Percentiles rank a stretch among this genome's conserved stretches.
phyloP scores from a whole-genome alignment of 495 filamentous ascomycete genomes.

The Trichocladium antarcticum region DNA sequence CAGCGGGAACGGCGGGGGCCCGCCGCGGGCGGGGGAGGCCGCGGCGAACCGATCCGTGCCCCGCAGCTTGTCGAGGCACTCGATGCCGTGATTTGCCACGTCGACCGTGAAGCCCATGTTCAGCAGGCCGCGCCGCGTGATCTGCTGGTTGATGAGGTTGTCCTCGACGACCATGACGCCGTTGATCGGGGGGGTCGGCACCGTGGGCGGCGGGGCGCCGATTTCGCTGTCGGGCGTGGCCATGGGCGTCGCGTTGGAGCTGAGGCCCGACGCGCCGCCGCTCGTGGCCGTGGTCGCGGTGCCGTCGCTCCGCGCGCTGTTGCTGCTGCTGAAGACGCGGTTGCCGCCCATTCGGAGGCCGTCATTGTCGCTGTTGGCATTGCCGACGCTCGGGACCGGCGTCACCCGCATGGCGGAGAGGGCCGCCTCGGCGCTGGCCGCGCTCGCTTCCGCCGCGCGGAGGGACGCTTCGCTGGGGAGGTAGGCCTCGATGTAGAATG shows the following conservation, averaged over 20 bases:
- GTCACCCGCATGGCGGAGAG: constrained; percentile 7
- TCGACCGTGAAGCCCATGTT: constrained; percentile 53
- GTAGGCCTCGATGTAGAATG: constrained; percentile 60
- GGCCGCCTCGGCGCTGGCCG: constrained; percentile 10
- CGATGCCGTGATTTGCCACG: constrained; percentile 63
- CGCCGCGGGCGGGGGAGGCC: too few species aligned
- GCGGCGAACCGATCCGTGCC: constrained; percentile 23
- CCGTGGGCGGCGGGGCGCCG: background rate
- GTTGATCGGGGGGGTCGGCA: constrained; percentile 16
- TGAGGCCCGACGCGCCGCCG: background rate
- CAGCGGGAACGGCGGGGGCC: constrained; percentile 12
- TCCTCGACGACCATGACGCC: constrained; percentile 62
- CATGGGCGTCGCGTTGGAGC: background rate
- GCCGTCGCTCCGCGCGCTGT: constrained; percentile 4
- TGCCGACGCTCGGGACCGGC: background rate
- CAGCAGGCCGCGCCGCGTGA: constrained; percentile 52
- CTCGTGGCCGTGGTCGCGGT: background rate
- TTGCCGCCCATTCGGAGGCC: background rate
- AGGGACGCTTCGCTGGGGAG: constrained; percentile 26
- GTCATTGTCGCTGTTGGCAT: too few species aligned
- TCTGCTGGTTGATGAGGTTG: constrained; percentile 64
- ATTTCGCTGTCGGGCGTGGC: constrained; percentile 3
- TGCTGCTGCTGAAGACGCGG: constrained; percentile 6
- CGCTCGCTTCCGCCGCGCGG: constrained; percentile 21
- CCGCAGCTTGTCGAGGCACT: constrained; percentile 50